These are phyloP conservation scores for Canavalia gladiata DNA, from an alignment of 306 rosid species.

Conservation along the genomic window DNA sequence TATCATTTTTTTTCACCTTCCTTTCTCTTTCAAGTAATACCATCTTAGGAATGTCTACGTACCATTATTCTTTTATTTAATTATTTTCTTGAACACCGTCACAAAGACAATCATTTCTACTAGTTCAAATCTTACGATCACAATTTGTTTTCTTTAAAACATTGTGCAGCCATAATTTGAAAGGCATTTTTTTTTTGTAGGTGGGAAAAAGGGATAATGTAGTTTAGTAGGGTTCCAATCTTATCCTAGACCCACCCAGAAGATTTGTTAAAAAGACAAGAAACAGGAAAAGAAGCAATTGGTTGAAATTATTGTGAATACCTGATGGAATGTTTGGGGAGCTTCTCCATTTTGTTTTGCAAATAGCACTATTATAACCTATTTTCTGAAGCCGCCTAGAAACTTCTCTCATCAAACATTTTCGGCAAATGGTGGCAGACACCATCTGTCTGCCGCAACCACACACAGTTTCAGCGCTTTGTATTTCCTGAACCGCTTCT, in stretches of 20 bases:
- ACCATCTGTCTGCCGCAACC: constrained; percentile 59
- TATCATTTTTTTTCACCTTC: no score
- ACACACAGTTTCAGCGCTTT: constrained; percentile 50
- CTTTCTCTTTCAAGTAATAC: no score
- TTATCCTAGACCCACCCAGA: constrained; percentile 22
- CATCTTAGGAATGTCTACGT: no score
- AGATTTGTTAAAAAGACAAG: no score
- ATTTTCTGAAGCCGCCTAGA: constrained; percentile 64
- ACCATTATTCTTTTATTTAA: no score
- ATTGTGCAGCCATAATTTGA: neutral
- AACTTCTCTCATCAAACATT: constrained; percentile 76
- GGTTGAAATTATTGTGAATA: neutral
- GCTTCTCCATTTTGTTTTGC: constrained; percentile 86
- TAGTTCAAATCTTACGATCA: neutral
- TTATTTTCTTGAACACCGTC: neutral
- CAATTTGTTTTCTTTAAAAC: neutral
- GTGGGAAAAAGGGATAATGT: constrained; percentile 2
- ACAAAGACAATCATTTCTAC: neutral
- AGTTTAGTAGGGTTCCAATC: constrained; percentile 1
- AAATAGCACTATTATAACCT: constrained; percentile 73
- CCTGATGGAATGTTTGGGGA: constrained; percentile 78
- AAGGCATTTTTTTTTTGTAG: neutral
- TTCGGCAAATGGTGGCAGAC: constrained; percentile 54
- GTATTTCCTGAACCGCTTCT: constrained; percentile 63
- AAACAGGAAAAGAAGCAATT: neutral